Base-by-base conservation (phyloP, 768 basidiomycete species). In the Amanita pseudoporphyria region DNA sequence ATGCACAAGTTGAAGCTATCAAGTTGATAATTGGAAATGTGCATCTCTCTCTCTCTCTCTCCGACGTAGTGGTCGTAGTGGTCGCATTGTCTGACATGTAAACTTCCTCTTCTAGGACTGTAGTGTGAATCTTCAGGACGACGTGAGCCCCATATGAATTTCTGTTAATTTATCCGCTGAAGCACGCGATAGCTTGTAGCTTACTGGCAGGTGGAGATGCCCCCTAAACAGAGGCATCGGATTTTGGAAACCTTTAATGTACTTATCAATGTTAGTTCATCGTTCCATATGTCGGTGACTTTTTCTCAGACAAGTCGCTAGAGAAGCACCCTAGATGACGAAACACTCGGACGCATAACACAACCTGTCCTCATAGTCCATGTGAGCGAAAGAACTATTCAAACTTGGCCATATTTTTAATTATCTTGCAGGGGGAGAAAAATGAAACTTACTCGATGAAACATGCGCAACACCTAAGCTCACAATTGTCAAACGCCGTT, bases 341-440 rank as follows among this genome's bases (percentile, higher is more conserved):
- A 73, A 22, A 68, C 73, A 52, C 67, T 78, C 26, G 71, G 71
- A n/a, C 57, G 63, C 35, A 76, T 88, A 45, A 76, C 62, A 4
- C 76, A 77, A 53, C 86, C 86, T 2, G 76, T 82, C 9, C 67
- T 87, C 10, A 76, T 87, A 16, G 72, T 87, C 37, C 84, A 86
- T 64, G 84, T 84, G 47, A 49, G 69, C 58, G 14, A 28, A 28
- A 28, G 26, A 4, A 40, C 22, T 32, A n/a, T n/a, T 13, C 6
- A 4, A 6, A 7, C 33, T 22, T 26, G 31, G n/a, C n/a, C 38
- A 24, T 21, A 21, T 16, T 32, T 31, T n/a, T 45, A 21, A 53
- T 54, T 33, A 59, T 6, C 22, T 18, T 45, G 21, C 47, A 87
- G 84, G 83, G 82, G 5, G 82, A 87, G 51, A 65, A 67, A 9